Base-by-base conservation (phyloP, 129 eudicot species). In the Saussurea involucrata region DNA sequence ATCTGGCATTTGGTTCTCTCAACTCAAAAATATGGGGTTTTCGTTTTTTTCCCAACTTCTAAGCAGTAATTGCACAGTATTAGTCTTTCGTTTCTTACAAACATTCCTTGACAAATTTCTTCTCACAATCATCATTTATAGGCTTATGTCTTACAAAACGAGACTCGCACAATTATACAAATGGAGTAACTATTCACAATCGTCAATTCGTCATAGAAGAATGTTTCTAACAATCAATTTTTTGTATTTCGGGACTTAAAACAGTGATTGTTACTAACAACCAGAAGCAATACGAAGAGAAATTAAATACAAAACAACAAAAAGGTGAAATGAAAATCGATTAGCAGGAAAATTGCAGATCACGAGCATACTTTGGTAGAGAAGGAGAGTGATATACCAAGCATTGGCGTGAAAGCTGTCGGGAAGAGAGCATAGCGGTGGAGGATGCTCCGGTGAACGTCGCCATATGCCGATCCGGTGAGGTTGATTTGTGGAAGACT, bases 391-490 rank as follows among this genome's bases (percentile, higher is more conserved):
- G 11, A 31, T 25, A 60, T 78, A 79, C 83, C 83, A 71, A 29
- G 11, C 42, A 46, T 71, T 72, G 83, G 57, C 78, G 28, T 79
- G 77, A 27, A 69, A 69, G 61, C 20, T 33, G 58, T 34, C 11
- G 63, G 36, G 75, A 74, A 68, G 69, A 33, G 28, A 69, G 4
- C 18, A 78, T 53, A 61, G 25, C 5, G 71, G 13, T 27, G 64
- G 64, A 66, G 24, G 81, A 68, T 12, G 33, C 49, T 68, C 74
- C 81, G 78, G 78, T 79, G 83, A 79, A 79, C 17, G 83, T 18
- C 40, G 83, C 83, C 83, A 79, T 78, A 22, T 3, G 24, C 46
- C 8, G 81, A 78, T 69, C 82, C 8, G 77, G 28, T 71, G 36
- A 15, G 72, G 33, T 13, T n/a, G 68, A 57, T 15, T 55, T 67